Percentiles rank a stretch among this genome's conserved stretches.
Conservation (phyloP, 2,329 filamentous ascomycete species). For the Blastomyces silverae region DNA sequence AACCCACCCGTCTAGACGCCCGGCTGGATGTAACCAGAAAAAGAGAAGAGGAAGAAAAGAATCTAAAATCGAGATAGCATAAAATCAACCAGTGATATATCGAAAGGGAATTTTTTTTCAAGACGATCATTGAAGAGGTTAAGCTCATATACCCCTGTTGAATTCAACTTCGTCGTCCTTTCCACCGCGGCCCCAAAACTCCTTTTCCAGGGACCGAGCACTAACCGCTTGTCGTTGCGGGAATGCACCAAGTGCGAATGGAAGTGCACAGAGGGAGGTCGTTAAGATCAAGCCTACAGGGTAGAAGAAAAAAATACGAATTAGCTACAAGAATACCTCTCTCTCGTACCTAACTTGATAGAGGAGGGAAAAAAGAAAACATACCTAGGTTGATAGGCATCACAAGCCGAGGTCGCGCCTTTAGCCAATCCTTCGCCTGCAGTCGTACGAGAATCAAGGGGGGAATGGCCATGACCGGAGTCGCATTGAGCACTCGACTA, state of each 20-base stretch:
- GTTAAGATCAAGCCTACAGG: constrained; percentile 61
- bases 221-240: constrained; percentile 80
- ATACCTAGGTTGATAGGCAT: constrained; percentile 72
- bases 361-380: constrained; percentile 18
- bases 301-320: constrained; percentile 13
- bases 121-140: not conserved
- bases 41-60: not conserved
- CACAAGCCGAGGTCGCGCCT: constrained; percentile 66
- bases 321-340: not conserved
- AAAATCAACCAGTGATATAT: constrained; percentile 1
- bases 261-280: constrained; percentile 82
- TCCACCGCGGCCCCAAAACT: constrained; percentile 78
- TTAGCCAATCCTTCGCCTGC: constrained; percentile 77
- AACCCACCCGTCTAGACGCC: not conserved
- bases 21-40: not conserved
- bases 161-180: constrained; percentile 83
- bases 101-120: not conserved
- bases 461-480: constrained; percentile 94
- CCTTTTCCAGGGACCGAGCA: constrained; percentile 68
- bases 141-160: constrained; percentile 73
- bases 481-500: constrained; percentile 85
- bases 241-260: constrained; percentile 83
- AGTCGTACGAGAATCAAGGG: constrained; percentile 77
- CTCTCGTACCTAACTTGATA: not conserved
- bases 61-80: not conserved